Percentiles rank a stretch among this genome's conserved stretches.
These are phyloP conservation scores for Fusarium sp. DNA, from an alignment of 2,329 filamentous ascomycete species.

Conservation along the genomic window DNA sequence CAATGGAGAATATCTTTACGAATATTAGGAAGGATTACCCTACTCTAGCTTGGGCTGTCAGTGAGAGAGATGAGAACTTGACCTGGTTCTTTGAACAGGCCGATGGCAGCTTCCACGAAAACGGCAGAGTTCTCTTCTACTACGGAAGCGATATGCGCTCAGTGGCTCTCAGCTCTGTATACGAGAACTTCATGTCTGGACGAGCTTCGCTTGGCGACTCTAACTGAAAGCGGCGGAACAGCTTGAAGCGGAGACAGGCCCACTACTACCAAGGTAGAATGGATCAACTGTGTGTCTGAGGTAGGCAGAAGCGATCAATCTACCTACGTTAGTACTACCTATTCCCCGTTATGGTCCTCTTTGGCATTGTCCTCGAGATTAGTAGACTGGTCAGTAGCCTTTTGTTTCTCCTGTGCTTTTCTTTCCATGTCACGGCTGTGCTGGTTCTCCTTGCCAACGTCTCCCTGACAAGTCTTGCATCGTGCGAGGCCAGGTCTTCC, in stretches of 20 bases:
- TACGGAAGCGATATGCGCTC: not conserved
- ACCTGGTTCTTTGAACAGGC: not conserved
- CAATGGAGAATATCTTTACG: not conserved
- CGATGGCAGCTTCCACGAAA: not conserved
- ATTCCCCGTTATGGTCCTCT: fast-evolving
- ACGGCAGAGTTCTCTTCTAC: not conserved
- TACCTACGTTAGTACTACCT: too few species aligned
- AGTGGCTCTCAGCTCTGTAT: not conserved
- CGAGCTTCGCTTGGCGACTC: not conserved
- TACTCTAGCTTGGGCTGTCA: not conserved
- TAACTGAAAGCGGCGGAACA: not conserved
- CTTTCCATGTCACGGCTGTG: too few species aligned
- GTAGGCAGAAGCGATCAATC: too few species aligned
- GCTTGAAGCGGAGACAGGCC: not conserved
- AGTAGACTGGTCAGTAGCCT: too few species aligned
- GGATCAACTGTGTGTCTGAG: too few species aligned
- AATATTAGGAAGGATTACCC: not conserved
- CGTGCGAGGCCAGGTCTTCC: too few species aligned
- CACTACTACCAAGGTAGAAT: too few species aligned
- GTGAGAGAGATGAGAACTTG: not conserved
- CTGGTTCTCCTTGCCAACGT: too few species aligned
- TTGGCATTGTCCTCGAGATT: too few species aligned
- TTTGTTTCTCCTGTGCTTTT: too few species aligned
- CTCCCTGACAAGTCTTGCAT: too few species aligned
- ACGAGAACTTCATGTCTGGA: not conserved